Percentiles rank a stretch among this genome's conserved stretches.
Conservation (phyloP, 305 asterid species). For the Vinca major region DNA sequence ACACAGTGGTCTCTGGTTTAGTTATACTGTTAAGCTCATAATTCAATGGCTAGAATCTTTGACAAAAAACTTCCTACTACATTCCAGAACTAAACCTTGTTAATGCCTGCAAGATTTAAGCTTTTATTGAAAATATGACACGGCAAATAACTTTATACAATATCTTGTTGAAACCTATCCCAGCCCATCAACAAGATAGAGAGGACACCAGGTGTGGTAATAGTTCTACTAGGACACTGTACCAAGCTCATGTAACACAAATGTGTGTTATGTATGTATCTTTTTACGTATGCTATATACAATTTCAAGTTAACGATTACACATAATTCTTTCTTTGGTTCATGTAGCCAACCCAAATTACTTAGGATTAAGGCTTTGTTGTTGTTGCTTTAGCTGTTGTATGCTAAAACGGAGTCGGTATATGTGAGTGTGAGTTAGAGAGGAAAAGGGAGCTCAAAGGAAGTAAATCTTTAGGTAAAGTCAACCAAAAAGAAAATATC, state of each 20-base stretch:
- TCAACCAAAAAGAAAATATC: not conserved
- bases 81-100: not conserved
- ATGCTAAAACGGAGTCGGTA: not conserved
- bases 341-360: too few relatives aligned
- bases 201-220: not conserved
- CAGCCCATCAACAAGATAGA: not conserved
- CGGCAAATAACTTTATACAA: not conserved
- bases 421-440: not conserved
- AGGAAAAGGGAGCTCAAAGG: not conserved
- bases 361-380: too few relatives aligned
- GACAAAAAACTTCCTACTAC: not conserved
- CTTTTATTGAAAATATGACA: not conserved
- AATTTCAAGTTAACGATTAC: too few relatives aligned
- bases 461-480: slow-evolving; percentile 1
- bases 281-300: not conserved
- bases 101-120: not conserved
- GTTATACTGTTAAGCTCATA: not conserved
- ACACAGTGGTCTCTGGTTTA: not conserved
- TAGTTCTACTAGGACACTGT: not conserved
- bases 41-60: not conserved
- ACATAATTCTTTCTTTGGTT: too few relatives aligned
- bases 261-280: not conserved
- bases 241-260: not conserved
- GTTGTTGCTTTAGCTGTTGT: not conserved
- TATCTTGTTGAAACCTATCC: not conserved